Conservation (phyloP, 768 basidiomycete species). For the Krasilnikovozyma curviuscula region DNA sequence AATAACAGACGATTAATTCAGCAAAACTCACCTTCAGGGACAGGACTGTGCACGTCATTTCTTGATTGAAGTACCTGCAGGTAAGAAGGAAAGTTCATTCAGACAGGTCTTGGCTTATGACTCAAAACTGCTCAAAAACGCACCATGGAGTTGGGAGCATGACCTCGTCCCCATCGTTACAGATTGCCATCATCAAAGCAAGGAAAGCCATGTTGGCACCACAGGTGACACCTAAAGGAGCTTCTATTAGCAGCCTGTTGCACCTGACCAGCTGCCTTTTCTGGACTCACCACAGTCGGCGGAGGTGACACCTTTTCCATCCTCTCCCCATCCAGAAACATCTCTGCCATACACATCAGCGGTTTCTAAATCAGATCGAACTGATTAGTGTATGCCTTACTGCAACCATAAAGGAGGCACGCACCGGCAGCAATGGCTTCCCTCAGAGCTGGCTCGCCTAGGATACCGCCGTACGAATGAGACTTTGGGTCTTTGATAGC, state of each 20-base stretch:
- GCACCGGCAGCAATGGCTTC: conserved; percentile 34
- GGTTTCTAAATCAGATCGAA: no score
- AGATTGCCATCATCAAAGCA: conserved; percentile 15
- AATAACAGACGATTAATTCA: no score
- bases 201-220: conserved; percentile 18
- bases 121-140: neutral
- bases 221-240: conserved; percentile 5
- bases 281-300: no score
- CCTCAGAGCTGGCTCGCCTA: conserved; percentile 40
- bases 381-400: no score
- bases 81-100: neutral
- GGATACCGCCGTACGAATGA: conserved; percentile 41
- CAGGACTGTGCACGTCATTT: conserved; percentile 47
- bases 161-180: conserved; percentile 15
- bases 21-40: no score
- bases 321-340: neutral
- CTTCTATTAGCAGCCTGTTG: no score
- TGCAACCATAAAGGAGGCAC: no score
- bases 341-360: conserved; percentile 35
- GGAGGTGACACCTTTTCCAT: conserved; percentile 31
- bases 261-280: no score
- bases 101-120: conserved; percentile 6
- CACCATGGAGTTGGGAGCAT: conserved; percentile 16
- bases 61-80: conserved; percentile 30
- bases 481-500: conserved; percentile 14